These are phyloP conservation scores for Cordyceps sp. DNA, from an alignment of 2,329 filamentous ascomycete species.

Conservation along the genomic window DNA sequence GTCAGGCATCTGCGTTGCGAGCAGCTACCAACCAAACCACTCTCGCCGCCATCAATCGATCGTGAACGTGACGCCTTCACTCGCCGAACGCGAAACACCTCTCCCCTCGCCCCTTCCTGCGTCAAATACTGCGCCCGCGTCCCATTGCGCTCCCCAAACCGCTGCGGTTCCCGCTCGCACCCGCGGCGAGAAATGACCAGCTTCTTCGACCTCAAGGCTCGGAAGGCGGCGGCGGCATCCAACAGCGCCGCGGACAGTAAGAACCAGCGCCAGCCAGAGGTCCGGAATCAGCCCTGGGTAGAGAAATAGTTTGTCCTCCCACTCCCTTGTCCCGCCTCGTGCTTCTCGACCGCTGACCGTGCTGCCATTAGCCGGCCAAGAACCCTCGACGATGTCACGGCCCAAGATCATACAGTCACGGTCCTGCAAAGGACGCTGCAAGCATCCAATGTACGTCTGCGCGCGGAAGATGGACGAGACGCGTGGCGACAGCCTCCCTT, in stretches of 20 bases:
- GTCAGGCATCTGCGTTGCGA: too few species aligned
- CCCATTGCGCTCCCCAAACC: too few species aligned
- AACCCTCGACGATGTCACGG: conserved; percentile 83
- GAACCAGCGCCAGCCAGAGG: conserved; percentile 39
- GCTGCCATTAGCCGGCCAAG: conserved; percentile 59
- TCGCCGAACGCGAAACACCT: too few species aligned
- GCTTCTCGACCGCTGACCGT: conserved; percentile 10
- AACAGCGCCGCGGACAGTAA: conserved; percentile 49
- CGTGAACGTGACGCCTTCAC: too few species aligned
- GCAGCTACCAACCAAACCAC: too few species aligned
- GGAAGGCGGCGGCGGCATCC: conserved; percentile 58
- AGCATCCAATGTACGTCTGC: conserved; percentile 62
- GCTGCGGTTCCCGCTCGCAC: too few species aligned
- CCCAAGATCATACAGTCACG: conserved; percentile 92
- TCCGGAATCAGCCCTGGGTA: conserved; percentile 77
- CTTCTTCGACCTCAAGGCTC: conserved; percentile 92
- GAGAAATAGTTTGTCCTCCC: conserved; percentile 72
- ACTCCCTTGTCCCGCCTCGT: not conserved
- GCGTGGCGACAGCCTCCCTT: too few species aligned
- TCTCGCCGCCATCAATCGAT: too few species aligned
- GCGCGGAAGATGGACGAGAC: not conserved
- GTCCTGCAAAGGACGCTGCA: conserved; percentile 86
- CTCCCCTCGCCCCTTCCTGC: not conserved
- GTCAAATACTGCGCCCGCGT: too few species aligned
- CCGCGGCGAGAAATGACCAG: conserved; percentile 45